These are phyloP conservation scores for Pythium sukuiense DNA, from an alignment of 352 stramenopile species.

Conservation along the genomic window DNA sequence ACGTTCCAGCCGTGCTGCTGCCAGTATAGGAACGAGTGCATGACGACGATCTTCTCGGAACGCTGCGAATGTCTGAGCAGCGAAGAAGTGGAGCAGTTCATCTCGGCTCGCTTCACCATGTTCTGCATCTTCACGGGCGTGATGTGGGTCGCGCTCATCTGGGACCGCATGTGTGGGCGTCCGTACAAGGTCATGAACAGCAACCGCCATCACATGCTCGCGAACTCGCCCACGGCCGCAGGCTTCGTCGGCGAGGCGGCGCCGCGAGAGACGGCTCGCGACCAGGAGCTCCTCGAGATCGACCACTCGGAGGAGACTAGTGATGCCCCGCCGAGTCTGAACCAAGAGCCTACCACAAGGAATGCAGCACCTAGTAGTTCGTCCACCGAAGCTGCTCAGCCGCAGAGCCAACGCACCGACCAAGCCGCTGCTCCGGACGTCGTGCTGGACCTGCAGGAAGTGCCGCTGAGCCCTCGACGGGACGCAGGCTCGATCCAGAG, in stretches of 20 bases:
- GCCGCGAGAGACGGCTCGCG: conserved; percentile 23
- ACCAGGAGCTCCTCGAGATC: conserved; percentile 32
- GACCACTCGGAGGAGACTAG: conserved; percentile 5
- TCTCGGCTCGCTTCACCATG: conserved; percentile 71
- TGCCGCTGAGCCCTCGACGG: background rate
- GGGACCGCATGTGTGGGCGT: conserved; percentile 73
- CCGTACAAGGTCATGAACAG: conserved; percentile 84
- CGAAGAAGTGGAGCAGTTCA: conserved; percentile 53
- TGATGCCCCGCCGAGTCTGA: background rate
- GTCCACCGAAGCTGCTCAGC: background rate
- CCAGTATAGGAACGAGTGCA: conserved; percentile 71
- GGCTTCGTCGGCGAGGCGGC: conserved; percentile 15
- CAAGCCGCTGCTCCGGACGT: conserved; percentile 12
- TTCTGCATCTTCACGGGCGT: conserved; percentile 64
- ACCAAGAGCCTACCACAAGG: background rate
- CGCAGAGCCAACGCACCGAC: background rate
- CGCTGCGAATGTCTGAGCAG: conserved; percentile 69
- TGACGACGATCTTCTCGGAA: conserved; percentile 73
- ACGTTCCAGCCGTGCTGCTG: conserved; percentile 78
- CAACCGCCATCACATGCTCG: conserved; percentile 58
- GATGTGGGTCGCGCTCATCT: conserved; percentile 58
- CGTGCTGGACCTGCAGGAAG: conserved; percentile 11
- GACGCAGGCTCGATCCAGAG: conserved; percentile 2
- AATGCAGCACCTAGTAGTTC: background rate
- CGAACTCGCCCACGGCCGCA: conserved; percentile 51